Conservation (phyloP, 2,329 filamentous ascomycete genomes). For the Aspergillus sp. region DNA sequence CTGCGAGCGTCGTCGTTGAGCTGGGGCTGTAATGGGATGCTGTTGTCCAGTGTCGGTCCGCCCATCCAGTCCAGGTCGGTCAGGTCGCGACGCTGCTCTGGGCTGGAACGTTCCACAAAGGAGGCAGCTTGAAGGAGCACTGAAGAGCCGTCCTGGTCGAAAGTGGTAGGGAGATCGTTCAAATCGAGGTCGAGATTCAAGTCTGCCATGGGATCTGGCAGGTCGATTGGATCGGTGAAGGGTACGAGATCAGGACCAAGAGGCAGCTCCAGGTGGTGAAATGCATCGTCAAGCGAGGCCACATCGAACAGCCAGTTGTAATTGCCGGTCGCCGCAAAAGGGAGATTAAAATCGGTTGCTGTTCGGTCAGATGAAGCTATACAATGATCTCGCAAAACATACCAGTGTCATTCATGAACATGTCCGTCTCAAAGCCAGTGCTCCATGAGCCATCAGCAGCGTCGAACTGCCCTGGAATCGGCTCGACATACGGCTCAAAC, state of each 20-base stretch:
- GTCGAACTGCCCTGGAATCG: slow-evolving; percentile 34
- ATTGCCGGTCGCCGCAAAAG: slow-evolving; percentile 62
- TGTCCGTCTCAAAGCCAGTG: slow-evolving; percentile 44
- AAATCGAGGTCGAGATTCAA: slow-evolving; percentile 3
- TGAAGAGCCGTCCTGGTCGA: slow-evolving; percentile 20
- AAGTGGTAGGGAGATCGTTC: not conserved
- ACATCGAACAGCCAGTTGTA: slow-evolving; percentile 63
- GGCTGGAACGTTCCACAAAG: slow-evolving; percentile 19
- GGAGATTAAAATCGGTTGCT: slow-evolving; percentile 65
- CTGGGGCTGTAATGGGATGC: slow-evolving; percentile 16
- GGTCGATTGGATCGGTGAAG: slow-evolving; percentile 20
- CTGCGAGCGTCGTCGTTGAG: slow-evolving; percentile 36
- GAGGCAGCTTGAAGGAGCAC: slow-evolving; percentile 25
- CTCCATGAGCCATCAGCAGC: slow-evolving; percentile 34
- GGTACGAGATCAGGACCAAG: slow-evolving; percentile 24
- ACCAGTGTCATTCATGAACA: slow-evolving; percentile 58
- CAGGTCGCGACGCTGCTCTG: not conserved
- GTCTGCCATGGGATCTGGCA: no score
- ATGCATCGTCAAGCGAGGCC: slow-evolving; percentile 37
- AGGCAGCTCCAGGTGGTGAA: slow-evolving; percentile 27
- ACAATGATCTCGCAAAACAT: slow-evolving; percentile 1
- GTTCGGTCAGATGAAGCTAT: not conserved
- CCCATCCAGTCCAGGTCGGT: slow-evolving; percentile 30
- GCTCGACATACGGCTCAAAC: slow-evolving; percentile 34
- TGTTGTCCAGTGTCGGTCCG: slow-evolving; percentile 12